Percentiles rank a stretch among this genome's conserved stretches.
These are phyloP conservation scores for Fusarium ramigenum DNA, from an alignment of 2,329 filamentous ascomycete genomes.

Conservation along the genomic window DNA sequence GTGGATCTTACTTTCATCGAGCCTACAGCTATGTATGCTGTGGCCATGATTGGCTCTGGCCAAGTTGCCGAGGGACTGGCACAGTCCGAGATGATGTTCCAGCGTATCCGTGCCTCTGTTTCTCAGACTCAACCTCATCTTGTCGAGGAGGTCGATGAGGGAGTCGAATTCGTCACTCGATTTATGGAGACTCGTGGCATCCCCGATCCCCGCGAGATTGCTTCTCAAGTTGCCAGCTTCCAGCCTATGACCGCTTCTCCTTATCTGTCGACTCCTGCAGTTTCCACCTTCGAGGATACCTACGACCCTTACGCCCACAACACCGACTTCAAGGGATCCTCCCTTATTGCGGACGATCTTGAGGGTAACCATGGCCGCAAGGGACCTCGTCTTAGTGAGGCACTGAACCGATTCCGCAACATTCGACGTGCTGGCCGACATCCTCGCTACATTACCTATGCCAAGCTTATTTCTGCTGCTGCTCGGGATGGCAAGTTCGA, in stretches of 20 bases:
- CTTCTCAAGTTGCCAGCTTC: slow-evolving; percentile 57
- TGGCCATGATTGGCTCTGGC: slow-evolving; percentile 86
- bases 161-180: slow-evolving; percentile 71
- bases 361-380: slow-evolving; percentile 81
- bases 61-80: slow-evolving; percentile 82
- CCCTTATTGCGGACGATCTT: slow-evolving; percentile 87
- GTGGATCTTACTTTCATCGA: slow-evolving; percentile 78
- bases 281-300: slow-evolving; percentile 77
- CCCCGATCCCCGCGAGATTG: slow-evolving; percentile 62
- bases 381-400: slow-evolving; percentile 79
- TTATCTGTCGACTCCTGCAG: slow-evolving; percentile 63
- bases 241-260: slow-evolving; percentile 58
- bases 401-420: slow-evolving; percentile 85
- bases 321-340: slow-evolving; percentile 93
- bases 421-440: slow-evolving; percentile 92
- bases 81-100: slow-evolving; percentile 87
- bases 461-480: slow-evolving; percentile 91
- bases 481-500: slow-evolving; percentile 85
- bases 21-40: slow-evolving; percentile 88
- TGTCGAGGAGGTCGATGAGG: slow-evolving; percentile 86
- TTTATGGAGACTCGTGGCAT: slow-evolving; percentile 68
- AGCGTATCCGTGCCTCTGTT: slow-evolving; percentile 75
- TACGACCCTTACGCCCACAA: slow-evolving; percentile 91
- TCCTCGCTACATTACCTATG: slow-evolving; percentile 95
- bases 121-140: slow-evolving; percentile 63